Percentiles rank a stretch among this genome's conserved stretches.
Conservation (phyloP, 441 rosid species). For the Eruca vesicaria region DNA sequence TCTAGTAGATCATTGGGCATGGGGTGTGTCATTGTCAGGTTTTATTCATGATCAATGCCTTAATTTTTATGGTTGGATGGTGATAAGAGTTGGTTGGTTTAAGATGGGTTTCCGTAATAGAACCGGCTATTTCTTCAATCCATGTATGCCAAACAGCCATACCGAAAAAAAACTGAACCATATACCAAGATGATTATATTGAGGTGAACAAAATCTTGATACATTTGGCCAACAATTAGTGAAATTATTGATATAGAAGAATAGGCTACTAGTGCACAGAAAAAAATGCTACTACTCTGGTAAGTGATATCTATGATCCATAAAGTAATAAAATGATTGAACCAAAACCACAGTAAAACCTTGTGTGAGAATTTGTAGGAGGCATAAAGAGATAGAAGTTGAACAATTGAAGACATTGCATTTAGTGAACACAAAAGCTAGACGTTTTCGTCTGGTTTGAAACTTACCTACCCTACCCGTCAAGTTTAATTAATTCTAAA, state of each 20-base stretch:
- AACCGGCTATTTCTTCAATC: neutral
- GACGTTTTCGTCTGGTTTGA: slow-evolving; percentile 3
- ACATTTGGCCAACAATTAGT: too few relatives aligned
- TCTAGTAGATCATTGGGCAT: neutral
- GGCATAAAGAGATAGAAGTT: neutral
- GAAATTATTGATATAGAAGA: too few relatives aligned
- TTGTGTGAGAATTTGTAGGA: neutral
- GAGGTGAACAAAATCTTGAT: neutral
- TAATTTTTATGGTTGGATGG: neutral
- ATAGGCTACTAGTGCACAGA: too few relatives aligned
- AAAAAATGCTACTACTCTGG: too few relatives aligned
- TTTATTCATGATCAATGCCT: neutral
- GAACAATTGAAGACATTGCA: slow-evolving; percentile 18
- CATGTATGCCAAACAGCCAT: neutral
- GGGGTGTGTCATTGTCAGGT: neutral
- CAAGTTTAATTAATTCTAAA: neutral
- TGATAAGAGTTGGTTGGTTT: neutral
- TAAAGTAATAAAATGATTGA: neutral
- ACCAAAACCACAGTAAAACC: neutral
- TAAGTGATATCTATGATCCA: too few relatives aligned
- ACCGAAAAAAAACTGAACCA: neutral
- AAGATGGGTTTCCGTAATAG: neutral
- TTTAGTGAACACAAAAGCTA: slow-evolving; percentile 16
- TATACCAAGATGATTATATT: neutral
- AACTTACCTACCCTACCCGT: neutral